A percentile compares a stretch with the other conserved stretches of the same genome.
Evolutionary conservation across 371 early-diverging fungal genomes (phyloP).

Genomic region (Mucor circinelloides): DNA sequence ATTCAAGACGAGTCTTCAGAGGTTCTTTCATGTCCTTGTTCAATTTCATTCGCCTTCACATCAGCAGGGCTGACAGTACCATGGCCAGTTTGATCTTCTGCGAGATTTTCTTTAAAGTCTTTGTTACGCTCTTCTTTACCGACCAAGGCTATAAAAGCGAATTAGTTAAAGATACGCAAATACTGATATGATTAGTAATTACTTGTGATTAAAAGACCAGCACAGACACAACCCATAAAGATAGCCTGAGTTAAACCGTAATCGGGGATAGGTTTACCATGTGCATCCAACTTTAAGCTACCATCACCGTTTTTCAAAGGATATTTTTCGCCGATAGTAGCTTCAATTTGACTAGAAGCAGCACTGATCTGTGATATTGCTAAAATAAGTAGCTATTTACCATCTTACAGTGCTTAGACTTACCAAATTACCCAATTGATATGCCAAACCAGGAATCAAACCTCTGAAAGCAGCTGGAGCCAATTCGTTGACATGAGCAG

Average conservation of each 20-base stretch:
- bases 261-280: slow-evolving; percentile 57
- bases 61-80: slow-evolving; percentile 27
- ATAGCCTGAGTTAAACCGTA: slow-evolving; percentile 70
- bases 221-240: slow-evolving; percentile 62
- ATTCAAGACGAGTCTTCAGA: background rate
- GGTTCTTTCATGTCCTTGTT: slow-evolving; percentile 26
- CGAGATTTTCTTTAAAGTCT: slow-evolving; percentile 36
- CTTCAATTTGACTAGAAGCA: slow-evolving; percentile 70
- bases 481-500: slow-evolving; percentile 71
- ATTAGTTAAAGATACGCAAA: background rate
- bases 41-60: slow-evolving; percentile 23
- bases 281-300: slow-evolving; percentile 23
- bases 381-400: background rate
- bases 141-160: slow-evolving; percentile 26
- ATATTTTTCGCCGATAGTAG: slow-evolving; percentile 60
- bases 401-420: background rate
- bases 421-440: slow-evolving; percentile 71
- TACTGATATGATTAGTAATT: background rate
- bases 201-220: slow-evolving; percentile 41
- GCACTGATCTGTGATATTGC: slow-evolving; percentile 50
- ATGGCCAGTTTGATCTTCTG: slow-evolving; percentile 29
- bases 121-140: slow-evolving; percentile 50
- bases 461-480: slow-evolving; percentile 68
- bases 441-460: slow-evolving; percentile 69
- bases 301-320: slow-evolving; percentile 41